Conservation (phyloP, 495 filamentous ascomycete genomes). For the Aspergillus wentii region DNA sequence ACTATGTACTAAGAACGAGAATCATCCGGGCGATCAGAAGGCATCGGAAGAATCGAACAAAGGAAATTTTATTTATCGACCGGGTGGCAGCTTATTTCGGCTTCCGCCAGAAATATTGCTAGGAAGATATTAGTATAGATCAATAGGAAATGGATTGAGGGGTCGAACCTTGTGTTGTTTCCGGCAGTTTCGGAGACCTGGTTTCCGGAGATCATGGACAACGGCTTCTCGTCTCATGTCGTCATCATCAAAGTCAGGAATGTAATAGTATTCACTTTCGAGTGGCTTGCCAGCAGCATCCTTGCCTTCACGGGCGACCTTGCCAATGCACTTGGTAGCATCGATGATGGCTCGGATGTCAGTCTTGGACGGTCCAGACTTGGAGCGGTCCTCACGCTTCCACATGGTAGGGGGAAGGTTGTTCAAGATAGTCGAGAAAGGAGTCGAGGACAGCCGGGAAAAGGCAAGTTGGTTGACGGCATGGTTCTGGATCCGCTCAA, state of each 20-base stretch:
- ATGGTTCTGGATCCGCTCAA: conserved; percentile 60
- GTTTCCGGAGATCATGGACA: conserved; percentile 78
- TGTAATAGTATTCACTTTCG: conserved; percentile 95
- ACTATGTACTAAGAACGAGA: conserved; percentile 40
- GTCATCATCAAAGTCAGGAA: conserved; percentile 85
- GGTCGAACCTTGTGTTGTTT: conserved; percentile 90
- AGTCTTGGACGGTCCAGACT: conserved; percentile 47
- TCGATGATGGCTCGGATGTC: conserved; percentile 68
- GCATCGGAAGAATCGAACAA: neutral
- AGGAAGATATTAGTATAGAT: conserved; percentile 13
- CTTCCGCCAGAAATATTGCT: conserved; percentile 96
- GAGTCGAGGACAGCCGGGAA: conserved; percentile 88
- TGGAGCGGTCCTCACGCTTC: conserved; percentile 36
- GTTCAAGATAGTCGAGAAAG: conserved; percentile 79
- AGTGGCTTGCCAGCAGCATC: conserved; percentile 92
- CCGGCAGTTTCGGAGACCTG: conserved; percentile 79
- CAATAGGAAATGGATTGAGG: conserved; percentile 1
- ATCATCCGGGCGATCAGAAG: neutral
- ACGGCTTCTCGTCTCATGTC: conserved; percentile 76
- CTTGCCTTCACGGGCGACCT: conserved; percentile 87
- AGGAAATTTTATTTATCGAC: neutral
- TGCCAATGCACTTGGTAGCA: conserved; percentile 69
- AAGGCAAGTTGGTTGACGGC: conserved; percentile 94
- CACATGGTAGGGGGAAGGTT: conserved; percentile 70
- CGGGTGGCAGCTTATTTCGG: conserved; percentile 48